phyloP scores from a whole-genome alignment of 2,329 filamentous ascomycete species.

The Arthrobotrys sphaeroides region DNA sequence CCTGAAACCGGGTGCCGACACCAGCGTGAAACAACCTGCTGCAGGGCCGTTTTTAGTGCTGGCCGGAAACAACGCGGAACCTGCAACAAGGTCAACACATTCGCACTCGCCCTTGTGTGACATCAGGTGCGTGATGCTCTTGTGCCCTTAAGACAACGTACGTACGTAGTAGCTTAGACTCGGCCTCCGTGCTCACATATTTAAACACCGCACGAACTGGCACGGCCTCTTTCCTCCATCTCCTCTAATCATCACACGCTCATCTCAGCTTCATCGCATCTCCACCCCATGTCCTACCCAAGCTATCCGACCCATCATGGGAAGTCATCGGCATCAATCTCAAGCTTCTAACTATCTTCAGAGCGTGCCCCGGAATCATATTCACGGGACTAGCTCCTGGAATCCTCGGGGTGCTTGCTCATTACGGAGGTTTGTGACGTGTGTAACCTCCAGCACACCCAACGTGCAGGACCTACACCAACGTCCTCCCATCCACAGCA shows the following conservation, averaged over 20 bases:
- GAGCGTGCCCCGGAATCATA: neutral
- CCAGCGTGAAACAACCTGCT: slow-evolving; percentile 2
- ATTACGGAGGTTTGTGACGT: neutral
- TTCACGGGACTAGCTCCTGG: neutral
- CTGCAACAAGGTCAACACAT: neutral
- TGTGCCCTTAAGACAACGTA: too few relatives aligned
- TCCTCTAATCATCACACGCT: neutral
- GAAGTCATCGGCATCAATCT: neutral
- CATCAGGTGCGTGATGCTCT: too few relatives aligned
- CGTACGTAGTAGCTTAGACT: too few relatives aligned
- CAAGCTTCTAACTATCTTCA: neutral
- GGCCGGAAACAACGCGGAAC: neutral
- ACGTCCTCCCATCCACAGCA: neutral
- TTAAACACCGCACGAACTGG: neutral
- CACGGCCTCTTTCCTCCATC: neutral
- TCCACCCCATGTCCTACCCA: neutral
- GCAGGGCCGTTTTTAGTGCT: neutral
- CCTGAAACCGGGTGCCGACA: neutral
- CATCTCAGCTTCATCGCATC: neutral
- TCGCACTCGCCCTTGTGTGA: too few relatives aligned
- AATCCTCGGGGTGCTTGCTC: neutral
- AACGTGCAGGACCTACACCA: neutral
- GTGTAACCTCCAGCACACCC: neutral
- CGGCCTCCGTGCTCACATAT: too few relatives aligned
- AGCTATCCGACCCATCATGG: neutral